Percentiles rank a stretch among this genome's conserved stretches.
These are phyloP conservation scores for Ustilago xerochloae DNA, from an alignment of 1,284 basidiomycete genomes.

Conservation along the genomic window DNA sequence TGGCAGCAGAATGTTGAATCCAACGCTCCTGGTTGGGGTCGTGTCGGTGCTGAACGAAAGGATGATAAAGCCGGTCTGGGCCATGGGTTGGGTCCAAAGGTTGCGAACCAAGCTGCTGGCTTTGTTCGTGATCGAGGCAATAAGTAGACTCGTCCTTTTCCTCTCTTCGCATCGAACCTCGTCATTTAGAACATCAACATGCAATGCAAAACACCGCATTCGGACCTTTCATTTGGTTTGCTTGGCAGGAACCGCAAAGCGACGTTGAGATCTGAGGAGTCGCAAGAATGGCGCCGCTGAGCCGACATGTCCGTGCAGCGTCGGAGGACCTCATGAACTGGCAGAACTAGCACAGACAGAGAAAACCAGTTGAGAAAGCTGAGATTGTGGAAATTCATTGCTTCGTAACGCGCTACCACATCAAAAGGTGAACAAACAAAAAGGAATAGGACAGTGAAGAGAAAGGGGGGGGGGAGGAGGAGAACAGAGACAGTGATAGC, in stretches of 20 bases:
- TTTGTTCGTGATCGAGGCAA: constrained; percentile 1
- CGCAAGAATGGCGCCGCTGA: too few species aligned
- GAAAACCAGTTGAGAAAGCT: background rate
- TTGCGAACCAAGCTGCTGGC: constrained; percentile 14
- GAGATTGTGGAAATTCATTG: background rate
- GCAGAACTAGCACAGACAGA: too few species aligned
- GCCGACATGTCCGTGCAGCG: too few species aligned
- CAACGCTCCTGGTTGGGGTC: constrained; percentile 54
- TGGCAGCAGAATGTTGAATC: constrained; percentile 53
- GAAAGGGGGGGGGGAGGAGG: background rate
- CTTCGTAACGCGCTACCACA: constrained; percentile 11
- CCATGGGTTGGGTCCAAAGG: constrained; percentile 6
- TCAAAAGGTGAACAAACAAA: constrained; percentile 7
- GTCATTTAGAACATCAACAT: background rate
- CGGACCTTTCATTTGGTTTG: background rate
- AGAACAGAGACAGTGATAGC: background rate
- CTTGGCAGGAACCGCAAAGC: background rate
- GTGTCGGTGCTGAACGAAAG: constrained; percentile 18
- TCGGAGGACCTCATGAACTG: too few species aligned
- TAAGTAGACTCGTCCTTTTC: background rate
- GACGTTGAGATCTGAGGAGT: too few species aligned
- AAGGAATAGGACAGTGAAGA: background rate
- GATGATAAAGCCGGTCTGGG: constrained; percentile 5
- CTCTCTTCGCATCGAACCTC: background rate
- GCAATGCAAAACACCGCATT: background rate